Evolutionary conservation across 768 basidiomycete genomes (phyloP).

Genomic region (Hericium coralloides): DNA sequence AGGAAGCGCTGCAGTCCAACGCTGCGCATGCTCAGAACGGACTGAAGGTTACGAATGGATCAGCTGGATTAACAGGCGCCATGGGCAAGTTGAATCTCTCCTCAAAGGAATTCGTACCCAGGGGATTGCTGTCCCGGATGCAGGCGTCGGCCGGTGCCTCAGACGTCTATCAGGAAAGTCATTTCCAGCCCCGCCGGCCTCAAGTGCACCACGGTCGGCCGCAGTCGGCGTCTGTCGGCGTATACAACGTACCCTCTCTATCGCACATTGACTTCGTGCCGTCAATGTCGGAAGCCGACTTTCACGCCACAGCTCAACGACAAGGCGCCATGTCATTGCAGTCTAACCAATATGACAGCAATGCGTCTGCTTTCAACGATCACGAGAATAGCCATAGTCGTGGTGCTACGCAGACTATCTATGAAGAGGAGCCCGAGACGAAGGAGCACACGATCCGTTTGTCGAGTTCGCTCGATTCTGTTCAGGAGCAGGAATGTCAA

Average conservation of each 20-base stretch:
- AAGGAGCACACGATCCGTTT: slow-evolving; percentile 3
- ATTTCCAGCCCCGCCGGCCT: slow-evolving; percentile 2
- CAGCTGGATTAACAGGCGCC: slow-evolving; percentile 4
- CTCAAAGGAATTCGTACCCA: slow-evolving; percentile 15
- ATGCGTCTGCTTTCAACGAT: background rate
- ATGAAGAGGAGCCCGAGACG: slow-evolving; percentile 2
- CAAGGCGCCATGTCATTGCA: background rate
- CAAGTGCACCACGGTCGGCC: background rate
- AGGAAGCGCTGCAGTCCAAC: slow-evolving; percentile 7
- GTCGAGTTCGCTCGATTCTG: slow-evolving; percentile 5
- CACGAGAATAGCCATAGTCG: slow-evolving; percentile 5
- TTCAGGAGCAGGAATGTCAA: slow-evolving; percentile 1
- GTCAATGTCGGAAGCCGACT: slow-evolving; percentile 27
- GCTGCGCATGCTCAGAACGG: slow-evolving; percentile 3
- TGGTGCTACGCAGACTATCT: slow-evolving; percentile 4
- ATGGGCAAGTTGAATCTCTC: slow-evolving; percentile 8
- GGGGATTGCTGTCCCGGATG: slow-evolving; percentile 4
- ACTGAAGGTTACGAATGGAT: background rate
- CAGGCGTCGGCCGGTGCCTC: background rate
- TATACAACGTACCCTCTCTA: background rate
- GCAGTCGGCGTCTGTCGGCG: background rate
- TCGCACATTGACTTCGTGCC: slow-evolving; percentile 1
- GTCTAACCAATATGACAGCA: background rate
- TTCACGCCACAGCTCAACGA: slow-evolving; percentile 19
- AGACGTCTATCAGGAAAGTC: background rate